A percentile compares a stretch with the other conserved stretches of the same genome.
Conservation (phyloP, 2,329 filamentous ascomycete genomes). For the Pyrenophora seminiperda region DNA sequence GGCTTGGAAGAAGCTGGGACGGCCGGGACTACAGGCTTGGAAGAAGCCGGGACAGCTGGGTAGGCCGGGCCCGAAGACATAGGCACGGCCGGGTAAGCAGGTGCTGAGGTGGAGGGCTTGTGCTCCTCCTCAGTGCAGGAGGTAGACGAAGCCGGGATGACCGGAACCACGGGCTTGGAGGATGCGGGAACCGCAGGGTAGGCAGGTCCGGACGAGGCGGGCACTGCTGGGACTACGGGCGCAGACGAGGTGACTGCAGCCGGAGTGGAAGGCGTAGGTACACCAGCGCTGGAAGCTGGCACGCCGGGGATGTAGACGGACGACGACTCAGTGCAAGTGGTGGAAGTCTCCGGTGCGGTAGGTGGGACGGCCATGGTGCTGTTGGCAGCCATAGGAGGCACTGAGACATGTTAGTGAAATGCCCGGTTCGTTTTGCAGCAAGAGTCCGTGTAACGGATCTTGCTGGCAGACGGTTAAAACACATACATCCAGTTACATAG, state of each 20-base stretch:
- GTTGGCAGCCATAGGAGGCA: slow-evolving; percentile 34
- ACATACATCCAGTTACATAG: slow-evolving; percentile 55
- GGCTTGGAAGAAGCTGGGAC: slow-evolving; percentile 64
- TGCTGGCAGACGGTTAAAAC: not conserved
- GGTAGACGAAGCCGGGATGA: not conserved
- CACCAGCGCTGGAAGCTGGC: slow-evolving; percentile 19
- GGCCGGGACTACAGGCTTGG: not conserved
- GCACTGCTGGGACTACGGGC: not conserved
- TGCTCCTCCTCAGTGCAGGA: slow-evolving; percentile 9
- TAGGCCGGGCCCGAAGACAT: slow-evolving; percentile 33
- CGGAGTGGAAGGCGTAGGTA: slow-evolving; percentile 14
- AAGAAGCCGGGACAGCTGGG: slow-evolving; percentile 4
- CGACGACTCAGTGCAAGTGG: slow-evolving; percentile 72
- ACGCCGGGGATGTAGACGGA: slow-evolving; percentile 50
- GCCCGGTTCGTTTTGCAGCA: not conserved
- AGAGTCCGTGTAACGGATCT: not conserved
- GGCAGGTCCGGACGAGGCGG: slow-evolving; percentile 11
- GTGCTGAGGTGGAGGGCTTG: not conserved
- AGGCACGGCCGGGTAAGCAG: slow-evolving; percentile 22
- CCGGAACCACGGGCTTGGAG: slow-evolving; percentile 20
- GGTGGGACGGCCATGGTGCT: slow-evolving; percentile 32
- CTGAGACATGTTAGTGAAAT: slow-evolving; percentile 23
- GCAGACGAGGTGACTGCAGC: slow-evolving; percentile 7
- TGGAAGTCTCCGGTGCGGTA: slow-evolving; percentile 69
- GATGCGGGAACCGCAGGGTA: slow-evolving; percentile 13